Evolutionary conservation across 1,284 basidiomycete species (phyloP).

Genomic region (Vanrija humicola): DNA sequence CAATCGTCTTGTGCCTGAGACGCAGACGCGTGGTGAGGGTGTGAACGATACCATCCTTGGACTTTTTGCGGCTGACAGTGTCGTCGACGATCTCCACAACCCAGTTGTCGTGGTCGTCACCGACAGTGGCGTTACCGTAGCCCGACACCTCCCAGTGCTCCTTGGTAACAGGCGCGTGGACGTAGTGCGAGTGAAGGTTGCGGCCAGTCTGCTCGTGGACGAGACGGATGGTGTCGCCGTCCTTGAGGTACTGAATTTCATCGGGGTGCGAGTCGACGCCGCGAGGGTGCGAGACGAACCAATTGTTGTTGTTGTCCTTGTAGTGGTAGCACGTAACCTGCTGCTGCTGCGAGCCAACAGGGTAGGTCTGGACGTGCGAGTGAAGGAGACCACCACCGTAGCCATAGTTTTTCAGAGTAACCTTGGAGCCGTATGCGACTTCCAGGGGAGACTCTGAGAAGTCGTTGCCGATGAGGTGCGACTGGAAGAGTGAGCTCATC

Average conservation of each 20-base stretch:
- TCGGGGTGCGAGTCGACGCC: constrained; percentile 52
- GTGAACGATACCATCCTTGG: constrained; percentile 65
- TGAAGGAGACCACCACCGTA: constrained; percentile 95
- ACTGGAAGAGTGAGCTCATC: constrained; percentile 98
- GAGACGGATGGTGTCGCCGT: constrained; percentile 78
- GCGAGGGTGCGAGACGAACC: constrained; percentile 64
- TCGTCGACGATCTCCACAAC: constrained; percentile 92
- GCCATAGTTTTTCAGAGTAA: constrained; percentile 96
- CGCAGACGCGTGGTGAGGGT: constrained; percentile 85
- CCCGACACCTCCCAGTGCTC: constrained; percentile 87
- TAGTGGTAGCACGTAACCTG: constrained; percentile 99
- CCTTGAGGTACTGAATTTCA: constrained; percentile 63
- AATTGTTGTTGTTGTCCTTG: constrained; percentile 97
- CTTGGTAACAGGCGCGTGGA: constrained; percentile 86
- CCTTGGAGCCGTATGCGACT: constrained; percentile 80
- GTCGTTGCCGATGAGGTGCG: constrained; percentile 91
- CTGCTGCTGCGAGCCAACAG: constrained; percentile 87
- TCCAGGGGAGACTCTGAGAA: constrained; percentile 86
- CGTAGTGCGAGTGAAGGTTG: constrained; percentile 87
- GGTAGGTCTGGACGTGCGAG: constrained; percentile 92
- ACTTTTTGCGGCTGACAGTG: constrained; percentile 53
- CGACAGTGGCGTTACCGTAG: constrained; percentile 82
- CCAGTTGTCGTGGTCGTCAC: constrained; percentile 90
- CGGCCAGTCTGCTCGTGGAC: constrained; percentile 75
- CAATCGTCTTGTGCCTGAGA: constrained; percentile 70